These are phyloP conservation scores for Acanthamoeba lenticulata DNA, from an alignment of 208 protist species.

Conservation along the genomic window DNA sequence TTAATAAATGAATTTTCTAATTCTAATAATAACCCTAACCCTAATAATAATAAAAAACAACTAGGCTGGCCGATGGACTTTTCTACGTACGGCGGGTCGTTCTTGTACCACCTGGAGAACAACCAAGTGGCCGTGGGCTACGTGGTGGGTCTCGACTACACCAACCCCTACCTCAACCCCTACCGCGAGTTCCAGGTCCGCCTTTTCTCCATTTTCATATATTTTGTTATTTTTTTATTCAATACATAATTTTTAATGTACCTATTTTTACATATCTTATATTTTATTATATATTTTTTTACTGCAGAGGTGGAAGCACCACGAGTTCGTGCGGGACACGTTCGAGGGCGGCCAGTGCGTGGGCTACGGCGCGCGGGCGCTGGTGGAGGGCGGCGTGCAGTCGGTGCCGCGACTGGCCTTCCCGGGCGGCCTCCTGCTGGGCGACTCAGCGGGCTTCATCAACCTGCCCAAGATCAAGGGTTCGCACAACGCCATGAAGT, in stretches of 20 bases:
- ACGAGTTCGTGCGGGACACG: conserved; percentile 80
- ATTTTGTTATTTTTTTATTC: too few relatives aligned
- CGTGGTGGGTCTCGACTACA: conserved; percentile 98
- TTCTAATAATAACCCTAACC: too few relatives aligned
- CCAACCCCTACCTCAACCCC: conserved; percentile 95
- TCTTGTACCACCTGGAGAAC: conserved; percentile 96
- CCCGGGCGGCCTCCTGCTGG: conserved; percentile 93
- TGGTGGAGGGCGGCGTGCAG: conserved; percentile 96
- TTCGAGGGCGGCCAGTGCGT: conserved; percentile 93
- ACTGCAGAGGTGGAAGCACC: conserved; percentile 82
- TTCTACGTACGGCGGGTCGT: conserved; percentile 96
- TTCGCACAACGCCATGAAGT: conserved; percentile 98
- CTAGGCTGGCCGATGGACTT: conserved; percentile 94
- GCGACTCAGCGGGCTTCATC: conserved; percentile 97
- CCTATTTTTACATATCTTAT: too few relatives aligned
- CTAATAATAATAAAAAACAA: too few relatives aligned
- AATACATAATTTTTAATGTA: too few relatives aligned
- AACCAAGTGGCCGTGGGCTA: conserved; percentile 93
- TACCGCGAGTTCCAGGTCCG: conserved; percentile 95
- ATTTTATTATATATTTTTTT: too few relatives aligned
- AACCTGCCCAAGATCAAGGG: conserved; percentile 98
- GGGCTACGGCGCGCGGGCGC: conserved; percentile 95
- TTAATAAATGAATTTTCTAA: too few relatives aligned
- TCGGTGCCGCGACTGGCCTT: conserved; percentile 95
- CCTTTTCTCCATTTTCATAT: too few relatives aligned